Evolutionary conservation across 1,284 basidiomycete genomes (phyloP).

Genomic region (Puccinia hordei): DNA sequence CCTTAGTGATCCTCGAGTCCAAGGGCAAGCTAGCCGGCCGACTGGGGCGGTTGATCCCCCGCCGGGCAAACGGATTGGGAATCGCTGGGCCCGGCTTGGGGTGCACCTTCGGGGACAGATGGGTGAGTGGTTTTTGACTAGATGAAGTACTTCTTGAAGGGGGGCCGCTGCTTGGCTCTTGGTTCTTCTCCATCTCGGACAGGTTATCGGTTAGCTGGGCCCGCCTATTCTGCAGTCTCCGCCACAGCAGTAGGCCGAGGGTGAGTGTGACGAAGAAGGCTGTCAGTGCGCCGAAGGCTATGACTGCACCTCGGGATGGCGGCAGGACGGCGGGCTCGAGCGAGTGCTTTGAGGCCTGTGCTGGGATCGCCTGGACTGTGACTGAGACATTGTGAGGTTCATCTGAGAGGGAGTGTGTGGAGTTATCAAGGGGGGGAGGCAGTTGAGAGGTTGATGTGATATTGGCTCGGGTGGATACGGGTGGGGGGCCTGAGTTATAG

Average conservation of each 20-base stretch:
- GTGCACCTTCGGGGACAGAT: not conserved
- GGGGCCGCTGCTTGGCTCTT: not conserved
- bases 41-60: not conserved
- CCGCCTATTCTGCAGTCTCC: not conserved
- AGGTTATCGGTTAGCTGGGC: not conserved
- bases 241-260: not conserved
- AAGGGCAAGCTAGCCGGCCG: conserved; percentile 5
- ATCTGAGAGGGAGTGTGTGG: not conserved
- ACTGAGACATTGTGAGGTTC: conserved; percentile 9
- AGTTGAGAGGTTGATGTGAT: not conserved
- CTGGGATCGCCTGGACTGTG: conserved; percentile 1
- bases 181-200: not conserved
- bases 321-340: not conserved
- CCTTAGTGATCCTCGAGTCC: not conserved
- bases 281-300: conserved; percentile 3
- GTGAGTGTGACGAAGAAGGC: conserved; percentile 1
- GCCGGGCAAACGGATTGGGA: not conserved
- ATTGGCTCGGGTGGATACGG: not conserved
- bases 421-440: not conserved
- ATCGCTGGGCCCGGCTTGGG: not conserved
- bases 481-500: not conserved
- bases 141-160: not conserved
- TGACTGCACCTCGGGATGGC: conserved; percentile 8
- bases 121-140: not conserved
- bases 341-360: not conserved